Conservation (phyloP, 352 stramenopile genomes). For the Thalassiosira ordinaria region DNA sequence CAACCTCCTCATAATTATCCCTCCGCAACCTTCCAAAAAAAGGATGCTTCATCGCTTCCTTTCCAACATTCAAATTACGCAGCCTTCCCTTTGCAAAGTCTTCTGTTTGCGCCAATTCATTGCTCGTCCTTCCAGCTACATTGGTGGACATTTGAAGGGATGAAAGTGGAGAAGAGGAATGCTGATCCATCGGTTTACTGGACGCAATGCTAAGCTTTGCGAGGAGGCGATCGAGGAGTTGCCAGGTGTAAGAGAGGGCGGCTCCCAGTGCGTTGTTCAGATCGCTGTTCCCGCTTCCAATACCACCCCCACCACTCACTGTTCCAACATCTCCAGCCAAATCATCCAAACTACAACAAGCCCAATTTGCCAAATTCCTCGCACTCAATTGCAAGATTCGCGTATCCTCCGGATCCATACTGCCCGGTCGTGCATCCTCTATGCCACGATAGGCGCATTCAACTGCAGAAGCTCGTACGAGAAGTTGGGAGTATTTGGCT, state of each 20-base stretch:
- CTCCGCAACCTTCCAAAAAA: slow-evolving; percentile 88
- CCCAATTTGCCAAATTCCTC: slow-evolving; percentile 84
- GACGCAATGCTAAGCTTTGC: slow-evolving; percentile 80
- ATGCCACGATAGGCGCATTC: slow-evolving; percentile 80
- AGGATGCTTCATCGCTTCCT: slow-evolving; percentile 71
- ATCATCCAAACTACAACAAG: slow-evolving; percentile 77
- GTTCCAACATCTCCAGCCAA: no score
- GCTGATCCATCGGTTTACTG: slow-evolving; percentile 82
- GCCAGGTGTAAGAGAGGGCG: slow-evolving; percentile 78
- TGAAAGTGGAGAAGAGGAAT: slow-evolving; percentile 69
- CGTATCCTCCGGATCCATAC: slow-evolving; percentile 85
- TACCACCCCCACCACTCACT: slow-evolving; percentile 4
- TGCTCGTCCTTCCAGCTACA: background rate
- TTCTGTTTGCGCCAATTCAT: background rate
- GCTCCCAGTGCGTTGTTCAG: slow-evolving; percentile 43
- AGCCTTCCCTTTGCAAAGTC: slow-evolving; percentile 78
- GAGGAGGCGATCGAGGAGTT: slow-evolving; percentile 81
- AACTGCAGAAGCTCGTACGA: slow-evolving; percentile 81
- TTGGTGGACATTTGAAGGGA: no score
- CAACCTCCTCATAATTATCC: slow-evolving; percentile 88
- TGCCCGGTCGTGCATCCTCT: slow-evolving; percentile 63
- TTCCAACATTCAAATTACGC: slow-evolving; percentile 64
- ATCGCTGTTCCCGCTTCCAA: slow-evolving; percentile 15
- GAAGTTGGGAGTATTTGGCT: slow-evolving; percentile 71
- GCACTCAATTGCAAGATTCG: slow-evolving; percentile 83